These are phyloP conservation scores for Diacronema lutheri DNA, from an alignment of 78 protist species.

Conservation along the genomic window DNA sequence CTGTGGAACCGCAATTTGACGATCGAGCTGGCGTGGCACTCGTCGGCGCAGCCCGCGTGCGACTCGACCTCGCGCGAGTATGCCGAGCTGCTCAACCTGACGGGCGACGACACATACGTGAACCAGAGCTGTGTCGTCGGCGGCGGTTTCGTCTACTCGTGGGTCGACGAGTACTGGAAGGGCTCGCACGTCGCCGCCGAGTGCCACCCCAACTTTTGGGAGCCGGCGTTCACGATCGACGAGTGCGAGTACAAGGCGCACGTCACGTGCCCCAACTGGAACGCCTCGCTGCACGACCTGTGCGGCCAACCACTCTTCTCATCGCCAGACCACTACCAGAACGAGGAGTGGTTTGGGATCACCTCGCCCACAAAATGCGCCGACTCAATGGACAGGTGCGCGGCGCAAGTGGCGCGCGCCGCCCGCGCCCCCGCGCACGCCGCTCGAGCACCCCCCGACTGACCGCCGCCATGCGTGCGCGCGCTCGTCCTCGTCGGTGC, in stretches of 20 bases:
- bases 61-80: background rate
- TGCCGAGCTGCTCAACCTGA: no score
- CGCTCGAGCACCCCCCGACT: background rate
- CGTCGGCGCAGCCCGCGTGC: background rate
- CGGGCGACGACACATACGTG: no score
- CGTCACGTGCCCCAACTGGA: slow-evolving; percentile 18
- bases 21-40: background rate
- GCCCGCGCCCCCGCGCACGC: background rate
- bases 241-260: background rate
- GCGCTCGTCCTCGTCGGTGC: background rate
- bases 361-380: background rate
- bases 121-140: no score
- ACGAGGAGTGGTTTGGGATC: slow-evolving; percentile 25
- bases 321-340: background rate
- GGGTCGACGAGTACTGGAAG: slow-evolving; percentile 26
- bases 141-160: slow-evolving; percentile 6
- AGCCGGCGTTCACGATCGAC: background rate
- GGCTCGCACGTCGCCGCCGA: background rate
- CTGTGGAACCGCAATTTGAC: background rate
- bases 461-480: background rate
- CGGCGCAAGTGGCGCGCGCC: background rate
- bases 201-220: background rate
- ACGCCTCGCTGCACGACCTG: background rate
- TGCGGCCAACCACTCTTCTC: background rate
- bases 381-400: background rate